Base-by-base conservation (phyloP, 352 stramenopile genomes). In the Phytophthora brassicae region DNA sequence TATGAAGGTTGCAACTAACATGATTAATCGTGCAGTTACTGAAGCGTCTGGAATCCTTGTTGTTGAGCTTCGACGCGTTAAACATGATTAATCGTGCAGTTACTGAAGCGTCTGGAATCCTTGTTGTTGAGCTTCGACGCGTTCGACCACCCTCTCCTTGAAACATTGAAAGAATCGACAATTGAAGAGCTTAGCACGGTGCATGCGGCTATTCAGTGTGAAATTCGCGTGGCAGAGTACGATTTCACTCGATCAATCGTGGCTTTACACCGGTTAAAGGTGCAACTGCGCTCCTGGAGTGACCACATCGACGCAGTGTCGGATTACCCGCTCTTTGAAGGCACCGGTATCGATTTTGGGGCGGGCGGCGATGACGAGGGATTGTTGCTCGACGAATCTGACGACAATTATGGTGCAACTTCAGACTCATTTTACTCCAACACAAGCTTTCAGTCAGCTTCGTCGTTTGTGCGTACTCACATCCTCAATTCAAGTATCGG, bases 271-370 rank as follows among this genome's bases (percentile, higher is more conserved):
- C 78, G 77, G 16, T 79, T 92, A 29, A 94, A 92, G 64, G 63
- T 70, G 13, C 72, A 79, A 38, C 38, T 91, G 19, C 75, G 72
- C 8, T 79, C 74, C 7, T 93, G 84, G 84, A 89, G 81, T 60
- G 81, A 93, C 29, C 84, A 93, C 63, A 91, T 93, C 48, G 84
- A 93, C 61, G 72, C 66, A 35, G 70, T 90, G 35, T 90, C 81
- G 6, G 84, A 93, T 29, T 93, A 93, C 19, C 81, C 81, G 19
- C 66, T 91, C 11, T 93, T 88, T 46, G 81, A 90, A 56, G 80
- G 85, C 1, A 74, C 35, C 42, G 60, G 45, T 4, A 38, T 59
- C 6, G 64, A 71, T 31, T 87, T 84, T 53, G 78, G 79, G 28
- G 75, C 84, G n/a, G 69, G 38, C 39, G 56, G 42, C 17, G 42